These are phyloP conservation scores for Boletus speciosus DNA, from an alignment of 768 basidiomycete species.

Conservation along the genomic window DNA sequence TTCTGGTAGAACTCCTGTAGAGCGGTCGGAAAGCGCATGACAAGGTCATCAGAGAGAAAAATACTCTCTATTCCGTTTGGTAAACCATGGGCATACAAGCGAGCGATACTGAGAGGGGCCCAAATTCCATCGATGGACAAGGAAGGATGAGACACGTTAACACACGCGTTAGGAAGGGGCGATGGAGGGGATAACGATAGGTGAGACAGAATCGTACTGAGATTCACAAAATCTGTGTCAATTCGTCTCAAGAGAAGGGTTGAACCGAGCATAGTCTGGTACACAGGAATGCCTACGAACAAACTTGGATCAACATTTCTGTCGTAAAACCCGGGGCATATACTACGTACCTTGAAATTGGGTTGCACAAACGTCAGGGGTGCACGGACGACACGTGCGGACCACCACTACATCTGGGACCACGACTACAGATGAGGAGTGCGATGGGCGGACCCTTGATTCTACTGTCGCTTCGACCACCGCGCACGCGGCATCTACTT, in stretches of 20 bases:
- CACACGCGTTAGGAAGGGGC: slow-evolving; percentile 44
- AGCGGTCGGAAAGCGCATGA: slow-evolving; percentile 59
- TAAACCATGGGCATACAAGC: slow-evolving; percentile 36
- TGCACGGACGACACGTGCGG: slow-evolving; percentile 61
- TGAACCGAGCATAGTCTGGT: slow-evolving; percentile 60
- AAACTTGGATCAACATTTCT: slow-evolving; percentile 8
- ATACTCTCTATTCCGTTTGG: slow-evolving; percentile 40
- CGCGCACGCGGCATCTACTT: background rate
- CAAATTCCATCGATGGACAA: slow-evolving; percentile 58
- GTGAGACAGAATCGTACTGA: slow-evolving; percentile 45
- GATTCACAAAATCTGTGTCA: slow-evolving; percentile 76
- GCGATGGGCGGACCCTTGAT: background rate
- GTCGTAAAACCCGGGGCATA: background rate
- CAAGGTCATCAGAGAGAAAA: slow-evolving; percentile 62
- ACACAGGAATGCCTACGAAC: slow-evolving; percentile 63
- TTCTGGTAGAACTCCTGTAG: slow-evolving; percentile 55
- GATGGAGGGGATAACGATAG: slow-evolving; percentile 33
- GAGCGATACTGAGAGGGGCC: slow-evolving; percentile 60
- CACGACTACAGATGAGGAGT: slow-evolving; percentile 1
- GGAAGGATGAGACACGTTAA: slow-evolving; percentile 50
- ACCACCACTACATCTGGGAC: slow-evolving; percentile 46
- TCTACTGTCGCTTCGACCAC: slow-evolving; percentile 7
- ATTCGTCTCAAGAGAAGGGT: slow-evolving; percentile 63
- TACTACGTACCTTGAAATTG: slow-evolving; percentile 62
- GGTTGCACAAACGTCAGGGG: slow-evolving; percentile 60